These are phyloP conservation scores for Wickerhamiella qilinensis DNA, from an alignment of 805 yeast species.

Conservation along the genomic window DNA sequence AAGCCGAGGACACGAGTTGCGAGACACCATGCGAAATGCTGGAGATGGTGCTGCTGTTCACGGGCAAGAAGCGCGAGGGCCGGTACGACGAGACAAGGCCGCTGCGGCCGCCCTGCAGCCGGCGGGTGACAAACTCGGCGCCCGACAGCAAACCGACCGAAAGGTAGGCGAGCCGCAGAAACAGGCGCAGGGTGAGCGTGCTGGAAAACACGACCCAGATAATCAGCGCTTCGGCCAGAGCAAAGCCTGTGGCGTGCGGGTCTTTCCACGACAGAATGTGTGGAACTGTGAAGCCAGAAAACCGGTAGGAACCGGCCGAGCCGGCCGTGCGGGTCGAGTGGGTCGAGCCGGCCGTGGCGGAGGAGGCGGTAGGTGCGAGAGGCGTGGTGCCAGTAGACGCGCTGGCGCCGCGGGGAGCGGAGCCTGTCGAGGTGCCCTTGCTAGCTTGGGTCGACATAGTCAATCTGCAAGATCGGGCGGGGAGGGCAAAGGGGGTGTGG, in stretches of 20 bases:
- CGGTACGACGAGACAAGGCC: conserved; percentile 69
- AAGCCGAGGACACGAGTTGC: conserved; percentile 27
- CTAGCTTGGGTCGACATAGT: too few species aligned
- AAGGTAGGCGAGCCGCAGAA: conserved; percentile 31
- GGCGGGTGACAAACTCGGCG: conserved; percentile 62
- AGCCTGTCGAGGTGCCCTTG: too few species aligned
- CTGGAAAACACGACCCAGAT: conserved; percentile 29
- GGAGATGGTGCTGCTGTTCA: conserved; percentile 26
- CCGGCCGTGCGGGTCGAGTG: background rate
- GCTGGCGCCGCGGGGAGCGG: too few species aligned
- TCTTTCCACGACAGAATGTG: conserved; percentile 54
- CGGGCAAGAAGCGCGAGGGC: conserved; percentile 34
- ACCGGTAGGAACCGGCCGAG: conserved; percentile 3
- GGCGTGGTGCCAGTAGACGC: too few species aligned
- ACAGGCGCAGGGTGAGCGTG: conserved; percentile 18
- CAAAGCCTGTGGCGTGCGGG: conserved; percentile 62
- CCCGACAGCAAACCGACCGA: conserved; percentile 48
- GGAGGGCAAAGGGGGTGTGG: too few species aligned
- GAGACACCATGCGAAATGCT: conserved; percentile 25
- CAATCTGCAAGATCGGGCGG: too few species aligned
- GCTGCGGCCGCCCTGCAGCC: conserved; percentile 43
- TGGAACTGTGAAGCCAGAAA: conserved; percentile 17
- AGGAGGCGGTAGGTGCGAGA: too few species aligned
- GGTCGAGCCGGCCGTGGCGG: too few species aligned
- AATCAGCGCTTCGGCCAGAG: conserved; percentile 35